Conservation (phyloP, 176 grass and related monocot genomes). For the Zea luxurians region DNA sequence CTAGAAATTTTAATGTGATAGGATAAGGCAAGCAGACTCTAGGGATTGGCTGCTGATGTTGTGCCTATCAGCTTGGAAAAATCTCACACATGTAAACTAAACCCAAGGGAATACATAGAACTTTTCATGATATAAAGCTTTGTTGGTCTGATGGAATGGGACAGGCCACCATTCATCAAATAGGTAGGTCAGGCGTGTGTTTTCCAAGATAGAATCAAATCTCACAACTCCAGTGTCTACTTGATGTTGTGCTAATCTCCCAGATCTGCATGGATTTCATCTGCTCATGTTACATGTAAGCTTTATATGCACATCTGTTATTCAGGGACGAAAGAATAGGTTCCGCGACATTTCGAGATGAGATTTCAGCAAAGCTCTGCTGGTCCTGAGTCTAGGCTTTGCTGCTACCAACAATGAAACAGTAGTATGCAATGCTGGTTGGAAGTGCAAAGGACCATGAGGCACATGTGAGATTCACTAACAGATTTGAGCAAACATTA, state of each 20-base stretch:
- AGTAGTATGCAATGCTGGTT: slow-evolving; percentile 9
- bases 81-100: slow-evolving; percentile 13
- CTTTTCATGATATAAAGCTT: slow-evolving; percentile 19
- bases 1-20: neutral
- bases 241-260: neutral
- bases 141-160: slow-evolving; percentile 18
- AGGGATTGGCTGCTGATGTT: slow-evolving; percentile 25
- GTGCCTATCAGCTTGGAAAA: slow-evolving; percentile 12
- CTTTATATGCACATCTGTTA: slow-evolving; percentile 22
- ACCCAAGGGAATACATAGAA: slow-evolving; percentile 24
- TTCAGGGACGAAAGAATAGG: neutral
- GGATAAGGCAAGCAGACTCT: slow-evolving; percentile 23
- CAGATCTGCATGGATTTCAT: slow-evolving; percentile 11
- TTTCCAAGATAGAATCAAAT: slow-evolving; percentile 7
- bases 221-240: neutral
- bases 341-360: neutral
- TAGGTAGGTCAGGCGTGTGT: slow-evolving; percentile 22
- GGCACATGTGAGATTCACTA: slow-evolving; percentile 6
- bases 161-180: slow-evolving; percentile 39
- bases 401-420: slow-evolving; percentile 12
- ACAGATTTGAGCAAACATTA: neutral
- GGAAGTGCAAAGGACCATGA: slow-evolving; percentile 27
- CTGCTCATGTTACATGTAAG: slow-evolving; percentile 7
- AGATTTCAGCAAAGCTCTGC: slow-evolving; percentile 16
- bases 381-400: neutral